A percentile compares a stretch with the other conserved stretches of the same genome.
Conservation (phyloP, 2,329 filamentous ascomycete species). For the Colletotrichum sp. region DNA sequence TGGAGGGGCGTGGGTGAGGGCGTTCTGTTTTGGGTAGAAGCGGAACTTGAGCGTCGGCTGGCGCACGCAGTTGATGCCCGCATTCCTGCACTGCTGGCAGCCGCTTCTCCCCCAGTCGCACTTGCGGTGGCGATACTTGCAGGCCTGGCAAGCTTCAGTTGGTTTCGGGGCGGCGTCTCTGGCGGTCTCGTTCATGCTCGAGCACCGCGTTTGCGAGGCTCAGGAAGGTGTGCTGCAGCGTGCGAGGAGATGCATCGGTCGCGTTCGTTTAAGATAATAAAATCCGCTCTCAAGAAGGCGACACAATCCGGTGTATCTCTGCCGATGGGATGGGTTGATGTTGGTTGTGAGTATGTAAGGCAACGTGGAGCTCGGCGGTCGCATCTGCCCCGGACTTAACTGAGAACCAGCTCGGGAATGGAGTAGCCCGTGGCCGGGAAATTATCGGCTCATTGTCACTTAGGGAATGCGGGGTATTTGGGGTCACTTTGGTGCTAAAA, state of each 20-base stretch:
- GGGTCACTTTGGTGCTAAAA: accelerated
- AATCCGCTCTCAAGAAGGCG: accelerated
- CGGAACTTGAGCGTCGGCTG: not conserved
- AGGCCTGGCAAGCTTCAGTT: not conserved
- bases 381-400: not conserved
- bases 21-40: not conserved
- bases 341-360: not conserved
- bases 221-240: not conserved
- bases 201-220: not conserved
- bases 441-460: not conserved
- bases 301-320: not conserved
- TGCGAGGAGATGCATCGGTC: not conserved
- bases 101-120: not conserved
- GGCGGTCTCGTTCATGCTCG: not conserved
- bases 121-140: not conserved
- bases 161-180: not conserved
- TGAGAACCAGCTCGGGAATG: not conserved
- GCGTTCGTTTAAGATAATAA: accelerated
- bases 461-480: not conserved
- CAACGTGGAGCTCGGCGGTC: not conserved
- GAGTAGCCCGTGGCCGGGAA: not conserved
- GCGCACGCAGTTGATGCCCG: not conserved
- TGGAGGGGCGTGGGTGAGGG: not conserved
- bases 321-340: not conserved
- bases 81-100: not conserved